Conservation (phyloP, 106 monocot genomes). For the Posidonia australis region DNA sequence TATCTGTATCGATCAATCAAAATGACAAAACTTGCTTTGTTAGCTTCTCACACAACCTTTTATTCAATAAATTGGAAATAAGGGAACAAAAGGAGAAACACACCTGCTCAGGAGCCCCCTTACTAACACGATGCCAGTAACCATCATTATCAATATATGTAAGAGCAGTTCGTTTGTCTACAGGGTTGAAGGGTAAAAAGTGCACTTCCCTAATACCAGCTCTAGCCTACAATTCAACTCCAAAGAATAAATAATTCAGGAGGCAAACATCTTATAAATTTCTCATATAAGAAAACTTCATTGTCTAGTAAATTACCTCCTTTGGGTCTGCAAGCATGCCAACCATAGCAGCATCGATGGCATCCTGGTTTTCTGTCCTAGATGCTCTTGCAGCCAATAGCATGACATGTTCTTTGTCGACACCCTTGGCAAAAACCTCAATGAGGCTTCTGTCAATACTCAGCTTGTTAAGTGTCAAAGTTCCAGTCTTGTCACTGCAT, state of each 20-base stretch:
- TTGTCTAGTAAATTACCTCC: slow-evolving; percentile 43
- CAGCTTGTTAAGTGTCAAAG: slow-evolving; percentile 87
- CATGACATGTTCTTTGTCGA: slow-evolving; percentile 78
- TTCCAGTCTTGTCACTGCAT: slow-evolving; percentile 97
- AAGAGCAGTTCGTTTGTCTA: slow-evolving; percentile 90
- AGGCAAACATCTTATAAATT: not conserved
- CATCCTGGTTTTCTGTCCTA: slow-evolving; percentile 90
- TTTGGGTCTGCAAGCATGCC: slow-evolving; percentile 98
- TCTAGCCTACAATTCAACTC: slow-evolving; percentile 47
- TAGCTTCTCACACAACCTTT: not conserved
- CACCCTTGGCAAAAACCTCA: slow-evolving; percentile 77
- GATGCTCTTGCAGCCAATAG: slow-evolving; percentile 85
- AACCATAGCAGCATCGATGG: slow-evolving; percentile 96
- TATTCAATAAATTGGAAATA: not conserved
- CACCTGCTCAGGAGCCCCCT: slow-evolving; percentile 98
- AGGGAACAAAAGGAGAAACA: not conserved
- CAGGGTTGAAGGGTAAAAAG: slow-evolving; percentile 93
- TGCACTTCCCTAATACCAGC: slow-evolving; percentile 92
- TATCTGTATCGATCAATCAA: slow-evolving; percentile 35
- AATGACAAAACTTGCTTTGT: too few relatives aligned
- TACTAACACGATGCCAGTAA: slow-evolving; percentile 86
- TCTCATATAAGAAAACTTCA: not conserved
- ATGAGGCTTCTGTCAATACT: slow-evolving; percentile 81
- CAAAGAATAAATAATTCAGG: not conserved
- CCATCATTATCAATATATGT: slow-evolving; percentile 77